Evolutionary conservation across 192 early-diverging fungal species (phyloP), one percentile per base, ranked within the genome.

Genomic region (Helicostylum pulchrum): DNA sequence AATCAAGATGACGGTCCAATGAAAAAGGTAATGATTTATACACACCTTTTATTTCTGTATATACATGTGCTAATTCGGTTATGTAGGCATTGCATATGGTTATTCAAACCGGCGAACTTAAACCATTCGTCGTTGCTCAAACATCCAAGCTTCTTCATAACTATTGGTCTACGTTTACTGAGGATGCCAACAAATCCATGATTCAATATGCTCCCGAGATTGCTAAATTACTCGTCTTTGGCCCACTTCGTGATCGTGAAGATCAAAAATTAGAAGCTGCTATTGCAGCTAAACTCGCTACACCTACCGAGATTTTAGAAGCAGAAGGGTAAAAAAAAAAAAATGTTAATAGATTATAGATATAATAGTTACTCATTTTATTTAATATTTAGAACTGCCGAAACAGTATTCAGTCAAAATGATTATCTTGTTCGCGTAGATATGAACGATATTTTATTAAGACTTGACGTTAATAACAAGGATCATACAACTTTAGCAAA

Each of bases 401-500:
- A 63, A 46, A 61, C 57, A 5, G 14, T 63, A 12, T 67, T 73
- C 19, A 69, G 32, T 36, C 67, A 66, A 47, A 73, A 77, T 44
- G 85, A 87, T 51, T 86, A 84, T 52, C 47, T 67, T 30, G 75
- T 85, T 11, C 75, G 85, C 7, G 78, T 87, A 5, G 30, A 64
- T 47, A 76, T 74, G 63, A 83, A 77, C 52, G 70, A 64, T 21
- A 17, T 87, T 9, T 51, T 87, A n/a, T 17, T 73, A 10, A 67
- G 67, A 17, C 51, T 85, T 14, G 64, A 81, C n/a, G 26, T 23
- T 0, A 58, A 44, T 7, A 63, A 64, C 26, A 31, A 58, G 9
- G 15, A 55, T 1, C 71, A 85, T 39, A 44, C 14, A 0, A 19
- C 39, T 17, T 54, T 84, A n/a, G 82, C 73, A 14, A 62, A 64